These are phyloP conservation scores for Phaseolus coccineus DNA, from an alignment of 331 rosid genomes.

Conservation along the genomic window DNA sequence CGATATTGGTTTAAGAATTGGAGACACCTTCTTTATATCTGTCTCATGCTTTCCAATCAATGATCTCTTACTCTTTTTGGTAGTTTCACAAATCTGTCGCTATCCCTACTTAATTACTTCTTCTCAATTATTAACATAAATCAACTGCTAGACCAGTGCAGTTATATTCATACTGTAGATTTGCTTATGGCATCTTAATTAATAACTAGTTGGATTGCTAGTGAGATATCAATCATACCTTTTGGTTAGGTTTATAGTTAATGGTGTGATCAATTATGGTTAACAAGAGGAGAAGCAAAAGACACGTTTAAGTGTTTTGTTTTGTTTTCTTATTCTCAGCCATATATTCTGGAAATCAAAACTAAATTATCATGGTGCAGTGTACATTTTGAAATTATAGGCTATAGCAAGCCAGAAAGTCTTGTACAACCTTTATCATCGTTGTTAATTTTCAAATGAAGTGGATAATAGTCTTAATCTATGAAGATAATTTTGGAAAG, in stretches of 20 bases:
- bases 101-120: background rate
- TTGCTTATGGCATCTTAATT: background rate
- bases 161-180: background rate
- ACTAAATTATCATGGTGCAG: conserved; percentile 18
- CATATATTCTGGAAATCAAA: background rate
- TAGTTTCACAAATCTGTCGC: background rate
- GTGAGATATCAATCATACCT: background rate
- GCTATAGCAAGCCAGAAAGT: background rate
- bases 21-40: background rate
- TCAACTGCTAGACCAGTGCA: background rate
- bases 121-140: background rate
- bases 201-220: background rate
- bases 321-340: conserved; percentile 19
- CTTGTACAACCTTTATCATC: background rate
- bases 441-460: background rate
- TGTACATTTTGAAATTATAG: conserved; percentile 22
- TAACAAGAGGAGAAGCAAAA: background rate
- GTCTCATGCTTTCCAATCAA: background rate
- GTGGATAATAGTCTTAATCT: conserved; percentile 5
- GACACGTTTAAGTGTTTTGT: background rate
- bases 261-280: background rate
- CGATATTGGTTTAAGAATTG: background rate
- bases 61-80: background rate
- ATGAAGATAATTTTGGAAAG: background rate
- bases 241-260: background rate